These are phyloP conservation scores for Pseudozyma sp. DNA, from an alignment of 1,284 basidiomycete species.

Conservation along the genomic window DNA sequence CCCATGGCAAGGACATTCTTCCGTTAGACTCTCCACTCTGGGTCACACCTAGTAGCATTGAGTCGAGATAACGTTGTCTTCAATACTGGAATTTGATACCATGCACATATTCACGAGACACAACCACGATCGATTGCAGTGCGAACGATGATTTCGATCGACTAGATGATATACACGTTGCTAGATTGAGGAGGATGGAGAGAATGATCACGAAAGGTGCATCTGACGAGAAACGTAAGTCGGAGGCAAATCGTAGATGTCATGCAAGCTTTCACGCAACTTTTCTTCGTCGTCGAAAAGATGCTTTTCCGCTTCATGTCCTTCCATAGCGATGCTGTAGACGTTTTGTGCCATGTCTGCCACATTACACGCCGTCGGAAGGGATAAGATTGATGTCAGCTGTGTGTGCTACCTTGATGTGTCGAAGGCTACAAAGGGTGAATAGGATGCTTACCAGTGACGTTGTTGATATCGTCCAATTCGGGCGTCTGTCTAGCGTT, in stretches of 20 bases:
- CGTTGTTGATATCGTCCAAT: constrained; percentile 35
- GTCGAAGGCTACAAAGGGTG: no score
- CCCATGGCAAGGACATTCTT: constrained; percentile 44
- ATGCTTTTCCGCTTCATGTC: constrained; percentile 9
- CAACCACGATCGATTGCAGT: no score
- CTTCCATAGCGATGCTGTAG: constrained; percentile 11
- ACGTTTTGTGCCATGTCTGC: constrained; percentile 30
- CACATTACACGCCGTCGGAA: no score
- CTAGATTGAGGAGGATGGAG: background rate
- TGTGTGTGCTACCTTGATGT: no score
- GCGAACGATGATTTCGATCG: no score
- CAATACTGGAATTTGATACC: constrained; percentile 14
- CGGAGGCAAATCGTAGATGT: constrained; percentile 53
- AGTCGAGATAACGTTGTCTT: background rate
- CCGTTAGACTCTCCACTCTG: constrained; percentile 14
- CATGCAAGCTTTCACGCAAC: constrained; percentile 17
- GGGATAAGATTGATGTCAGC: no score
- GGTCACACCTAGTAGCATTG: background rate
- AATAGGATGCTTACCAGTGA: constrained; percentile 12
- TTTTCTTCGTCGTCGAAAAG: constrained; percentile 20
- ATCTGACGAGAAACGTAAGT: constrained; percentile 46
- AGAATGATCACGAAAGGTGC: constrained; percentile 13
- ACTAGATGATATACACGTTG: background rate
- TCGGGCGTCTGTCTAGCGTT: constrained; percentile 46
- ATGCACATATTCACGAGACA: background rate